Evolutionary conservation across 164 flowering plant genomes (phyloP).

Genomic region (Vitis rotundifolia): DNA sequence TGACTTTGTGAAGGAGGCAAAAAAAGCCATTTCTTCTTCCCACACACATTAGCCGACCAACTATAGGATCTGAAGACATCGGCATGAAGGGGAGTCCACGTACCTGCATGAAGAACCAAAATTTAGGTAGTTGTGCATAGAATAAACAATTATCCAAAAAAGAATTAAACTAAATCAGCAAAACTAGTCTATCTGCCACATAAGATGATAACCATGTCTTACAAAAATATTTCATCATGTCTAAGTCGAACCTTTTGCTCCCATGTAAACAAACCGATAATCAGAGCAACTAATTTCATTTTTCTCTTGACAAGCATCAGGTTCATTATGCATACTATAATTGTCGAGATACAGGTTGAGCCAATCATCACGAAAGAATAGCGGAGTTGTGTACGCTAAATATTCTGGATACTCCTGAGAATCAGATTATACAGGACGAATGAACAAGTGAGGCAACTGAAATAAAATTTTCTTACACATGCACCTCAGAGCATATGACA

Average conservation of each 20-base stretch:
- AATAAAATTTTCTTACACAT: neutral
- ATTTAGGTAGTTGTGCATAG: neutral
- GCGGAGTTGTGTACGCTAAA: conserved; percentile 73
- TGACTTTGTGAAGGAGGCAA: conserved; percentile 76
- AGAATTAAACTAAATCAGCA: no score
- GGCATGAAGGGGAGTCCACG: conserved; percentile 99
- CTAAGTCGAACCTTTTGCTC: conserved; percentile 77
- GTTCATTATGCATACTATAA: conserved; percentile 68
- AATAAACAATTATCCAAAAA: conserved; percentile 2
- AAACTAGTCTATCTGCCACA: neutral
- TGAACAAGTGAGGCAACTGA: conserved; percentile 15
- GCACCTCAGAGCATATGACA: neutral
- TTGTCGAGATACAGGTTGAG: conserved; percentile 90
- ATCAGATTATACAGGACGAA: conserved; percentile 20
- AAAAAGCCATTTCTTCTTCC: conserved; percentile 84
- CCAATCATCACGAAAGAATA: conserved; percentile 86
- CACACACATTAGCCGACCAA: conserved; percentile 99
- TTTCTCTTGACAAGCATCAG: conserved; percentile 39
- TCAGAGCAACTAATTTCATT: conserved; percentile 86
- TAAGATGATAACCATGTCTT: neutral
- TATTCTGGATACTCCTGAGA: conserved; percentile 90
- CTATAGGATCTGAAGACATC: conserved; percentile 98
- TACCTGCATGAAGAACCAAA: conserved; percentile 48
- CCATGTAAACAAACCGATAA: conserved; percentile 98
- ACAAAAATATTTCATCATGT: conserved; percentile 8